These are phyloP conservation scores for Botrytis sinoallii DNA, from an alignment of 2,329 filamentous ascomycete genomes.

Conservation along the genomic window DNA sequence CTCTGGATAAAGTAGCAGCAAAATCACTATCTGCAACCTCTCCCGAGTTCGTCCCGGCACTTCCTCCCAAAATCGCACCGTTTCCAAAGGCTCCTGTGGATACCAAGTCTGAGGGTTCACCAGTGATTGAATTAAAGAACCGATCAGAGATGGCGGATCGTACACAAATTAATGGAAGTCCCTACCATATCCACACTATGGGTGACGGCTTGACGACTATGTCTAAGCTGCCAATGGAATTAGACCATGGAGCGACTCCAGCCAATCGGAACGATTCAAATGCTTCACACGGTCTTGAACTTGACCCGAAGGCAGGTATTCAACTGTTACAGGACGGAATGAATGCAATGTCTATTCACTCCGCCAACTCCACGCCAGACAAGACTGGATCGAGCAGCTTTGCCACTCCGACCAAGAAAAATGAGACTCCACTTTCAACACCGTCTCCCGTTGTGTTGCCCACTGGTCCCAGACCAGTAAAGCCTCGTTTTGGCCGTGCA, in stretches of 20 bases:
- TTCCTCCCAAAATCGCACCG: neutral
- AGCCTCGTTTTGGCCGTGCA: slow-evolving; percentile 13
- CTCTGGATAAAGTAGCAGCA: neutral
- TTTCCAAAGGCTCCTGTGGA: neutral
- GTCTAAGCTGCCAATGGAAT: neutral
- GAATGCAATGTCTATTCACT: neutral
- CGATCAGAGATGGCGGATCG: neutral
- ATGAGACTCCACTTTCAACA: neutral
- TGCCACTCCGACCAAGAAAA: neutral
- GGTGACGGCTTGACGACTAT: neutral
- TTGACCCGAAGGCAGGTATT: neutral
- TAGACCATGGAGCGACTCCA: neutral
- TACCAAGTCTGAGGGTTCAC: neutral
- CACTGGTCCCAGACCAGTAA: neutral
- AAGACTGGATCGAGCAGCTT: neutral
- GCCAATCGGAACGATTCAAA: neutral
- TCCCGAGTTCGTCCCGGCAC: slow-evolving; percentile 13
- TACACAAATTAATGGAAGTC: neutral
- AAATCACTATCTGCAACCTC: slow-evolving; percentile 18
- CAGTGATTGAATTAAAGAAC: neutral
- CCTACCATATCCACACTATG: no score
- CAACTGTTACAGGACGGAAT: neutral
- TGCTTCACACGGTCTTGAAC: neutral
- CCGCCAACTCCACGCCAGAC: neutral
- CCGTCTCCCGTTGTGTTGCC: neutral